Conservation (phyloP, 2,329 filamentous ascomycete species). For the Pyricularia sp. region DNA sequence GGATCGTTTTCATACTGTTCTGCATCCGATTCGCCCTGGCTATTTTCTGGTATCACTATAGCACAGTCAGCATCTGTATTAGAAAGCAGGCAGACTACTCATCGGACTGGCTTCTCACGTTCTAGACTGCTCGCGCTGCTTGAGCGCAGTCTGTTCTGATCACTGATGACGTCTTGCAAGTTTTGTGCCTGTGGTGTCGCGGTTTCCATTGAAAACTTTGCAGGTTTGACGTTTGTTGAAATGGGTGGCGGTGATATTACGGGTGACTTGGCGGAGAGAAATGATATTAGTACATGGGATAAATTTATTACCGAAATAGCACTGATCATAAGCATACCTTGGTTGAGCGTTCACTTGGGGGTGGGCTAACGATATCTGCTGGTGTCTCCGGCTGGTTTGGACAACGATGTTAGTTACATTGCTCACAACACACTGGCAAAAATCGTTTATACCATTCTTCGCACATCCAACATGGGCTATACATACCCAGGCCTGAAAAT, state of each 20-base stretch:
- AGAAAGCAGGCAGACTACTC: not conserved
- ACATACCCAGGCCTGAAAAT: conserved; percentile 67
- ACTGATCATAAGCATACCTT: conserved; percentile 18
- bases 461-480: not conserved
- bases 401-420: conserved; percentile 6
- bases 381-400: conserved; percentile 12
- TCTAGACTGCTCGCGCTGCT: conserved; percentile 65
- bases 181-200: conserved; percentile 77
- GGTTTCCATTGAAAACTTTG: conserved; percentile 51
- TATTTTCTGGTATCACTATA: conserved; percentile 36
- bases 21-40: conserved; percentile 35
- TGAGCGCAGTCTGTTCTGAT: conserved; percentile 43
- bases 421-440: not conserved
- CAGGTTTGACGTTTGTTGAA: conserved; percentile 58
- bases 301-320: not conserved
- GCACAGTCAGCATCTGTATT: conserved; percentile 5
- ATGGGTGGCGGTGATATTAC: conserved; percentile 55
- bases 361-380: conserved; percentile 22
- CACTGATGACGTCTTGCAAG: conserved; percentile 54
- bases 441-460: not conserved
- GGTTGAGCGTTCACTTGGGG: conserved; percentile 20
- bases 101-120: conserved; percentile 37
- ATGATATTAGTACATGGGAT: conserved; percentile 3
- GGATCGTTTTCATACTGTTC: conserved; percentile 42
- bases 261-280: conserved; percentile 14